Conservation (phyloP, 1,284 basidiomycete genomes). For the Pyrrhoderma noxium region DNA sequence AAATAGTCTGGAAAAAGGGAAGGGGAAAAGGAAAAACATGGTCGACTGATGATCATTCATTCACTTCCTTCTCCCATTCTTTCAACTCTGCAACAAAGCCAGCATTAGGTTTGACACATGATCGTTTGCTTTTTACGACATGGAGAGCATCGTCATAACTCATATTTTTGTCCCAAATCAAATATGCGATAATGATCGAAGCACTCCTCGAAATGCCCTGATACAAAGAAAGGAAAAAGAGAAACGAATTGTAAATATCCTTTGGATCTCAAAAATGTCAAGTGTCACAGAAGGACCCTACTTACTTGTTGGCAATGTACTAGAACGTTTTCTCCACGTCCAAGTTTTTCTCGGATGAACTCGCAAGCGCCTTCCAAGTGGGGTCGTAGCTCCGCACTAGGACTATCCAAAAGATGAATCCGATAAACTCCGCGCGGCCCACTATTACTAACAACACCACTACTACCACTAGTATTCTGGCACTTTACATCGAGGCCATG, state of each 20-base stretch:
- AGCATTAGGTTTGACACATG: slow-evolving; percentile 64
- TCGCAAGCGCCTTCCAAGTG: slow-evolving; percentile 49
- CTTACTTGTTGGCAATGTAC: slow-evolving; percentile 63
- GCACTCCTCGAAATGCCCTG: slow-evolving; percentile 63
- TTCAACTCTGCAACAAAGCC: slow-evolving; percentile 33
- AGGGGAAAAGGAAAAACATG: background rate
- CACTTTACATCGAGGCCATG: slow-evolving; percentile 21
- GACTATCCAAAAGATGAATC: slow-evolving; percentile 55
- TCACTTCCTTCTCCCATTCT: slow-evolving; percentile 11
- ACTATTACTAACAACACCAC: too few relatives aligned
- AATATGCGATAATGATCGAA: slow-evolving; percentile 58
- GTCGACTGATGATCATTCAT: background rate
- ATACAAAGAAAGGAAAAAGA: too few relatives aligned
- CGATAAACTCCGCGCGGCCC: slow-evolving; percentile 43
- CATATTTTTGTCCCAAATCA: slow-evolving; percentile 59
- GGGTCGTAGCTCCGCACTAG: slow-evolving; percentile 43
- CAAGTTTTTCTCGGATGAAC: slow-evolving; percentile 44
- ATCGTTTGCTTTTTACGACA: slow-evolving; percentile 49
- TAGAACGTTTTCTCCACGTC: slow-evolving; percentile 46
- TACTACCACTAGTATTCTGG: too few relatives aligned
- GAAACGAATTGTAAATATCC: too few relatives aligned
- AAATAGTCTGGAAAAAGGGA: background rate
- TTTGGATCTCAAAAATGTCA: too few relatives aligned
- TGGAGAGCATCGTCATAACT: slow-evolving; percentile 54
- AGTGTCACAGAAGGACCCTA: too few relatives aligned